A percentile compares a stretch with the other conserved stretches of the same genome.
phyloP scores from a whole-genome alignment of 106 monocot species.

The Posidonia australis region DNA sequence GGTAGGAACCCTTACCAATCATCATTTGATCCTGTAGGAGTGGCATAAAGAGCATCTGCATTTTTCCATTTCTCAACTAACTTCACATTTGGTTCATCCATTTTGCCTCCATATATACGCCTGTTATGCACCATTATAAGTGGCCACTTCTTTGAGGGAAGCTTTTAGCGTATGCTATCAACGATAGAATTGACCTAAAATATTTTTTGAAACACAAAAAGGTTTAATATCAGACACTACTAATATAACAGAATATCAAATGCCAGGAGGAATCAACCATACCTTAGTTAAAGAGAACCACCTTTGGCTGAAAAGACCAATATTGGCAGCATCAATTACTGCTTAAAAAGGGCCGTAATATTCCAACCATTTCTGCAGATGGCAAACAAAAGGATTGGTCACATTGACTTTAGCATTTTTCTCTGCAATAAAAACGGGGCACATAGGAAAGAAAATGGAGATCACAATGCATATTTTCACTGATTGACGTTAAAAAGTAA shows the following conservation, averaged over 20 bases:
- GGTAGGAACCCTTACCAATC: constrained; percentile 47
- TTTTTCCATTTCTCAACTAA: constrained; percentile 77
- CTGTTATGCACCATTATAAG: constrained; percentile 68
- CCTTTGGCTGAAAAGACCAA: constrained; percentile 66
- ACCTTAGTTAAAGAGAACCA: constrained; percentile 59
- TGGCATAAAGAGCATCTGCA: constrained; percentile 83
- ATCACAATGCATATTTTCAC: too few species aligned
- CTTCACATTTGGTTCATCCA: constrained; percentile 43
- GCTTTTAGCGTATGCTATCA: constrained; percentile 59
- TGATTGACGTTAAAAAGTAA: too few species aligned
- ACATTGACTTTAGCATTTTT: not conserved
- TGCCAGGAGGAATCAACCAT: not conserved
- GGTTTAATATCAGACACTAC: not conserved
- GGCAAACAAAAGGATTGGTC: not conserved
- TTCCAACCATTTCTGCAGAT: constrained; percentile 64
- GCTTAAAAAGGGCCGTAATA: constrained; percentile 93
- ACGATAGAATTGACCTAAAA: constrained; percentile 70
- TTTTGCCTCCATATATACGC: constrained; percentile 39
- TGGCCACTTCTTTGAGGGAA: constrained; percentile 68
- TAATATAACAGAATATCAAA: too few species aligned
- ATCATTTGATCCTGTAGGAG: constrained; percentile 92
- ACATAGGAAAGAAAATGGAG: too few species aligned
- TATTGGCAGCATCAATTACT: constrained; percentile 86
- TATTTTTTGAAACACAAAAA: not conserved
- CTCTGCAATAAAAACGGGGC: too few species aligned